These are phyloP conservation scores for Lachnellula arida DNA, from an alignment of 2,329 filamentous ascomycete genomes.

Conservation along the genomic window DNA sequence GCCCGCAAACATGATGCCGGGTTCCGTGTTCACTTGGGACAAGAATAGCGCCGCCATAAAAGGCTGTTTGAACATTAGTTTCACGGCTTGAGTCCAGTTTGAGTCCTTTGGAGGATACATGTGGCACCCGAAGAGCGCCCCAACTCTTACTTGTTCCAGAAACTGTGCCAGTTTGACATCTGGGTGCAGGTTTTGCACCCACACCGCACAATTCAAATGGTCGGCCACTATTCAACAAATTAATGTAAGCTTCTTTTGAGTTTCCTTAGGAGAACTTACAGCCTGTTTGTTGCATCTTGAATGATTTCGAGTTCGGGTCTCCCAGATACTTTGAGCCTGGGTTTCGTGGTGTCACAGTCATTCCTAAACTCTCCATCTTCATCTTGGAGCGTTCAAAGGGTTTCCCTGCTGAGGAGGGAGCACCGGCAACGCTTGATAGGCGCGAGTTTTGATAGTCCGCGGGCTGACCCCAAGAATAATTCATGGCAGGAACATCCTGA, in stretches of 20 bases:
- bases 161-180: not conserved
- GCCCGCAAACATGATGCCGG: not conserved
- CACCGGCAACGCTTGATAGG: too few species aligned
- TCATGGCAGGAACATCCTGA: too few species aligned
- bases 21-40: not conserved
- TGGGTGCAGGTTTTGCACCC: not conserved
- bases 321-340: constrained; percentile 5
- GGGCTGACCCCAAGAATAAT: not conserved
- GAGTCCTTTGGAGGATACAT: not conserved
- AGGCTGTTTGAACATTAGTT: constrained; percentile 3
- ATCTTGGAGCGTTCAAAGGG: constrained; percentile 5
- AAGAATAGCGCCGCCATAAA: constrained; percentile 1
- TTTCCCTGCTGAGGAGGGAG: not conserved
- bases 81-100: constrained; percentile 1
- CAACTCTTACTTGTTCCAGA: not conserved
- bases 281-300: not conserved
- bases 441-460: too few species aligned
- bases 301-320: not conserved
- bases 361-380: constrained; percentile 1
- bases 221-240: not conserved
- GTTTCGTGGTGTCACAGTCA: not conserved
- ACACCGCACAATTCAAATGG: constrained; percentile 1
- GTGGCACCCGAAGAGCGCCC: not conserved
- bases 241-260: too few species aligned
- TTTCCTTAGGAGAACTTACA: too few species aligned